Conservation (phyloP, 768 basidiomycete species). For the Stropharia rugosoannulata region DNA sequence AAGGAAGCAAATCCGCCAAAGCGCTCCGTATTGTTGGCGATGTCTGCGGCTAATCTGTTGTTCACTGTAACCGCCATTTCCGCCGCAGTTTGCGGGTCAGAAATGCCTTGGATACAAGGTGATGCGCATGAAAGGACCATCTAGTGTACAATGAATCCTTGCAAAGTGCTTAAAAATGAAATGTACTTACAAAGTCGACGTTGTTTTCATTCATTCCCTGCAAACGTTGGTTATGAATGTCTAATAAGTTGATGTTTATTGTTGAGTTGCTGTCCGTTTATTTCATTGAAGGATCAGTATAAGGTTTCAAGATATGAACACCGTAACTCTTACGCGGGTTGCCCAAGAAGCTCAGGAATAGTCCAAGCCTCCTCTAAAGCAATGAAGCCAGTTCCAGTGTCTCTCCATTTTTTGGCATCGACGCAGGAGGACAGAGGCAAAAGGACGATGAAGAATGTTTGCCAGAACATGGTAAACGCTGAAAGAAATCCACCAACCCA, state of each 20-base stretch:
- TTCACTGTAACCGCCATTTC: slow-evolving; percentile 34
- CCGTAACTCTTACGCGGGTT: slow-evolving; percentile 18
- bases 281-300: neutral
- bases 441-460: neutral
- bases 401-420: slow-evolving; percentile 22
- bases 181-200: slow-evolving; percentile 32
- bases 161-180: neutral
- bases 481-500: too few relatives aligned
- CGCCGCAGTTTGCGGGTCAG: slow-evolving; percentile 30
- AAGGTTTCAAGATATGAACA: too few relatives aligned
- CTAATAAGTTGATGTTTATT: slow-evolving; percentile 32
- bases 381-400: slow-evolving; percentile 36
- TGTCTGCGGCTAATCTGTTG: slow-evolving; percentile 33
- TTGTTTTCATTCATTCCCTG: slow-evolving; percentile 34
- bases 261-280: neutral
- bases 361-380: slow-evolving; percentile 42
- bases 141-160: slow-evolving; percentile 13
- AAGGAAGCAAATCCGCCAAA: slow-evolving; percentile 43
- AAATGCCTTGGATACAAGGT: slow-evolving; percentile 39
- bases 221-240: slow-evolving; percentile 38
- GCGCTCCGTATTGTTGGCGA: slow-evolving; percentile 36
- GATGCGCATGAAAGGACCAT: slow-evolving; percentile 38
- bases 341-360: slow-evolving; percentile 27
- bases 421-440: neutral
- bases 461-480: too few relatives aligned